These are phyloP conservation scores for Trichothecium roseum DNA, from an alignment of 2,329 filamentous ascomycete genomes.

Conservation along the genomic window DNA sequence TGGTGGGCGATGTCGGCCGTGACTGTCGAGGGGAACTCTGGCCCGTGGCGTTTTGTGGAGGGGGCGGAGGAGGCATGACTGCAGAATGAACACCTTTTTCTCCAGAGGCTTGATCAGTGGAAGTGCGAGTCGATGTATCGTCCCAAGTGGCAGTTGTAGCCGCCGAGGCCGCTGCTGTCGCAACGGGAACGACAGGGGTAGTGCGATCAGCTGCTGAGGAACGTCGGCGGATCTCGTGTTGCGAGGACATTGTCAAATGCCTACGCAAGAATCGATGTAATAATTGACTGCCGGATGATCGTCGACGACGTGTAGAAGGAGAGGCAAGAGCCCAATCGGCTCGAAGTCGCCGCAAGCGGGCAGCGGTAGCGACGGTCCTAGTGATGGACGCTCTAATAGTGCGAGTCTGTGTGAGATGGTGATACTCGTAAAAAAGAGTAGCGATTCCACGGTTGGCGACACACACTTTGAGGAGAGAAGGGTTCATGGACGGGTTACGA, in stretches of 20 bases:
- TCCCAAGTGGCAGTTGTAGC: conserved; percentile 14
- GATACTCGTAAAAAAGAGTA: conserved; percentile 33
- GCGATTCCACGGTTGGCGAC: conserved; percentile 33
- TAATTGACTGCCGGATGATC: conserved; percentile 18
- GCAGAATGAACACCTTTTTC: conserved; percentile 7
- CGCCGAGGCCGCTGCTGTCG: conserved; percentile 7
- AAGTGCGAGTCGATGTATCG: conserved; percentile 7
- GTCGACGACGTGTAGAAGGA: conserved; percentile 24
- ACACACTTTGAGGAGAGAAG: conserved; percentile 35
- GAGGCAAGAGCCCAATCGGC: conserved; percentile 23
- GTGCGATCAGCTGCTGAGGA: conserved; percentile 25
- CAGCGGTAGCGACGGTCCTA: conserved; percentile 29
- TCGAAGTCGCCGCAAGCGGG: conserved; percentile 27
- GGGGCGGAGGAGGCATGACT: conserved; percentile 25
- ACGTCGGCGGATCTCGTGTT: conserved; percentile 28
- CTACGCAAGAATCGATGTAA: conserved; percentile 15
- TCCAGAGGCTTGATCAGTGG: not conserved
- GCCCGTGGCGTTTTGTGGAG: conserved; percentile 23
- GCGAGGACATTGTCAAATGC: conserved; percentile 21
- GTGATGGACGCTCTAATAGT: conserved; percentile 31
- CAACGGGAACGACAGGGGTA: conserved; percentile 15
- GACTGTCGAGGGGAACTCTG: conserved; percentile 9
- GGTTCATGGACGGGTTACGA: conserved; percentile 27
- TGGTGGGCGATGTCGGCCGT: conserved; percentile 42
- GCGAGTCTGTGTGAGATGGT: conserved; percentile 26